phyloP scores from a whole-genome alignment of 2,329 filamentous ascomycete species.

The Hymenoscyphus repandus region DNA sequence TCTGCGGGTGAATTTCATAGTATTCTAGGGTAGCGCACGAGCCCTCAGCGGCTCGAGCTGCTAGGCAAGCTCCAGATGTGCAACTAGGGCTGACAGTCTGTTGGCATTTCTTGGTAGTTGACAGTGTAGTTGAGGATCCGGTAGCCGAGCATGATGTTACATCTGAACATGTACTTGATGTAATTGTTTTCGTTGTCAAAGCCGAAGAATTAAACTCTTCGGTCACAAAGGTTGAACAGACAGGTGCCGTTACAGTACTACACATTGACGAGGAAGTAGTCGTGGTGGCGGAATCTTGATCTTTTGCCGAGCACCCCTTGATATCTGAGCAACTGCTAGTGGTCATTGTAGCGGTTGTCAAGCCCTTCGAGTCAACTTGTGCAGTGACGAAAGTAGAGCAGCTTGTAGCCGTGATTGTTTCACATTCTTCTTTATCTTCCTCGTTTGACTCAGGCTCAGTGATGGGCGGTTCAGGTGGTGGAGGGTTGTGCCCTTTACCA shows the following conservation, averaged over 20 bases:
- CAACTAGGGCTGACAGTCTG: not conserved
- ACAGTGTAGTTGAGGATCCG: not conserved
- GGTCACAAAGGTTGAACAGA: not conserved
- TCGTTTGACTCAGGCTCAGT: not conserved
- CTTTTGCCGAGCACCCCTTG: not conserved
- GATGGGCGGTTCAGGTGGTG: not conserved
- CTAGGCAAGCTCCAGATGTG: no score
- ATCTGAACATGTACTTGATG: not conserved
- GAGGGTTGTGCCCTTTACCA: not conserved
- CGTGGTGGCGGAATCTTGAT: not conserved
- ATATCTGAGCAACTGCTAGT: not conserved
- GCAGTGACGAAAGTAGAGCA: slow-evolving; percentile 1
- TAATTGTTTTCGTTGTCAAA: not conserved
- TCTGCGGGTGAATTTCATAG: not conserved
- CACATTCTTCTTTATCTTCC: slow-evolving; percentile 1
- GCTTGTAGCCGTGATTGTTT: not conserved
- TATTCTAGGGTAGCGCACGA: not conserved
- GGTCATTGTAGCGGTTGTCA: not conserved
- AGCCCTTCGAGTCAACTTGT: not conserved
- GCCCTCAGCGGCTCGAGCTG: no score
- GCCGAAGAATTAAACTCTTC: not conserved
- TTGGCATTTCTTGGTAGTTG: not conserved
- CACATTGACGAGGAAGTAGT: not conserved
- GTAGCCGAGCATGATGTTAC: not conserved
- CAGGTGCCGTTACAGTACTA: not conserved